phyloP scores from a whole-genome alignment of 306 rosid genomes.

The Inga leiocalycina region DNA sequence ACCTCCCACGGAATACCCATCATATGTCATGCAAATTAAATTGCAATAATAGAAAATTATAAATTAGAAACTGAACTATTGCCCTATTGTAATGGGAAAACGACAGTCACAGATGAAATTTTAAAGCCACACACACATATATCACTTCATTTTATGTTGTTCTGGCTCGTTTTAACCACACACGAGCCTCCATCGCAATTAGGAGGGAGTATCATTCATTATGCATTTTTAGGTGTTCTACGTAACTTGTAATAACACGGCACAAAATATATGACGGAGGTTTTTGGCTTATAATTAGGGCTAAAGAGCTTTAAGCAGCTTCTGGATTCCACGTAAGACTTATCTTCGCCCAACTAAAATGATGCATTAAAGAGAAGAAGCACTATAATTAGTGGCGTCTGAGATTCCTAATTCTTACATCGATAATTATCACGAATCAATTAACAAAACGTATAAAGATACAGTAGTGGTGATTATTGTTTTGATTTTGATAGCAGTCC shows the following conservation, averaged over 20 bases:
- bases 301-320: conserved; percentile 5
- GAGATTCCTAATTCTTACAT: conserved; percentile 10
- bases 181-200: no score
- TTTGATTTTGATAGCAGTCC: not conserved
- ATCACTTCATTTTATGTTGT: no score
- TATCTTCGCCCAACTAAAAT: conserved; percentile 3
- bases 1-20: no score
- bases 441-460: not conserved
- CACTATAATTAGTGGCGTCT: not conserved
- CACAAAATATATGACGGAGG: not conserved
- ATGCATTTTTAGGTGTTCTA: no score
- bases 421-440: not conserved
- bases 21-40: no score
- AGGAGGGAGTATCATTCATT: not conserved
- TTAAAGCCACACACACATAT: no score
- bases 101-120: no score
- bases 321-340: conserved; percentile 37
- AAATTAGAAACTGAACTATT: no score
- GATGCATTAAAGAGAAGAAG: not conserved
- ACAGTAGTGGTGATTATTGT: not conserved
- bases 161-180: no score
- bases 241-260: not conserved
- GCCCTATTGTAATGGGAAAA: no score
- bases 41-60: no score
- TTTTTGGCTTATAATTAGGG: not conserved